Base-by-base conservation (phyloP, 192 early-diverging fungal genomes). In the Gorgonomyces haynaldii region DNA sequence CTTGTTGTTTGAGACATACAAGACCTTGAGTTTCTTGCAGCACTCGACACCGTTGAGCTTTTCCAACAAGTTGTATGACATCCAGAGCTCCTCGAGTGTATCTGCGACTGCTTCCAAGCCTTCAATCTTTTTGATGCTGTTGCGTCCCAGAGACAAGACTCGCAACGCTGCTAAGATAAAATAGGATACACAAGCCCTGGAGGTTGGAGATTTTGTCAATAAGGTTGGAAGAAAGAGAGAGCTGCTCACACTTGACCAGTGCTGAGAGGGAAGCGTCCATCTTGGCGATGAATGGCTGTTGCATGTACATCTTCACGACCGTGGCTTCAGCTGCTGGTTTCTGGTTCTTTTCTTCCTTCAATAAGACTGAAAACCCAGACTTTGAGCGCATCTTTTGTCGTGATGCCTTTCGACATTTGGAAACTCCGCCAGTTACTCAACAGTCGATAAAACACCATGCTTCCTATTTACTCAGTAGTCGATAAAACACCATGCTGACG, bases 1-100 rank as follows among this genome's bases (percentile, higher is more conserved):
- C 50, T 74, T 76, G 54, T 76, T 76, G 63, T 76, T 76, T 50
- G 56, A 57, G 3, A 66, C 67, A 38, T 74, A 74, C 5, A 76
- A 39, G 4, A 76, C 70, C 35, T 76, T 76, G 41, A 76, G 61
- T 43, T 76, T 76, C 45, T 74, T 74, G 62, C 70, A 74, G 40
- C 61, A 57, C 40, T 76, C 74, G 27, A 76, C 54, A 45, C 74
- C 74, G 47, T 67, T 74, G 26, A 76, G 50, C 20, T 61, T 29
- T 48, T 76, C 74, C 30, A 76, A 54, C 34, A 57, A 46, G 61
- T 76, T 76, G 56, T 76, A 76, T 1, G 54, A 59, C 30, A 74
- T 58, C 74, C 74, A 76, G 21, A 76, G 59, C 55, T 76, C 74
- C 48, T 76, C 67, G 5, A 76, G 53, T 13, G 70, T 76, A 20